Conservation (phyloP, 2,329 filamentous ascomycete species). For the Rhinocladiella mackenziei region DNA sequence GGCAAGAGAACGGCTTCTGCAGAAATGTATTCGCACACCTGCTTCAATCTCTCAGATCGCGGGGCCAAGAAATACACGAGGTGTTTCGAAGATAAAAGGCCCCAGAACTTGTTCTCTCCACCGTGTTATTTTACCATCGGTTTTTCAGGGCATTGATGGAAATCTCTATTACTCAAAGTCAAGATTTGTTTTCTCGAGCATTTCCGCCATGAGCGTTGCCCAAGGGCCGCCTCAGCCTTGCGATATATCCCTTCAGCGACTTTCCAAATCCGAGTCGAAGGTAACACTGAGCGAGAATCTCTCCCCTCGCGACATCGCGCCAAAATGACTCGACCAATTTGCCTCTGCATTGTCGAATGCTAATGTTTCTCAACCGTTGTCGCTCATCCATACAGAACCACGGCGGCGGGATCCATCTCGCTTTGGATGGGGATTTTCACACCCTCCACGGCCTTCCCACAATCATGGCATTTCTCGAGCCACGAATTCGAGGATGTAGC, state of each 20-base stretch:
- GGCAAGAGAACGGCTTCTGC: too few species aligned
- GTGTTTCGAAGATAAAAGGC: too few species aligned
- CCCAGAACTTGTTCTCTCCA: too few species aligned
- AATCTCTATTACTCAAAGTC: too few species aligned
- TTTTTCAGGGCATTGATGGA: too few species aligned
- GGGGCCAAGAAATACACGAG: too few species aligned
- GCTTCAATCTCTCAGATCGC: too few species aligned
- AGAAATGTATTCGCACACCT: too few species aligned
- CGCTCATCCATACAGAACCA: conserved; percentile 38
- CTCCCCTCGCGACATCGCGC: conserved; percentile 30
- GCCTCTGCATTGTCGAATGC: conserved; percentile 28
- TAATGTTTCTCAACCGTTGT: conserved; percentile 22
- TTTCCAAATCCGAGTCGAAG: not conserved
- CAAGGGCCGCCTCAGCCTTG: not conserved
- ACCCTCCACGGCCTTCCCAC: conserved; percentile 34
- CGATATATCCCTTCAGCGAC: not conserved
- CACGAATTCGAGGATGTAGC: conserved; percentile 30
- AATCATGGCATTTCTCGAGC: conserved; percentile 34
- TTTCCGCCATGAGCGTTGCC: not conserved
- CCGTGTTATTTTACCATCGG: too few species aligned
- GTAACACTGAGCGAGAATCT: not conserved
- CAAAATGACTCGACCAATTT: conserved; percentile 35
- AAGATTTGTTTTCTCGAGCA: too few species aligned
- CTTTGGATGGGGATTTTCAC: conserved; percentile 40
- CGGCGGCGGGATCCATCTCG: conserved; percentile 43